Evolutionary conservation across 768 basidiomycete genomes (phyloP).

Genomic region (Thelephora ganbajun): DNA sequence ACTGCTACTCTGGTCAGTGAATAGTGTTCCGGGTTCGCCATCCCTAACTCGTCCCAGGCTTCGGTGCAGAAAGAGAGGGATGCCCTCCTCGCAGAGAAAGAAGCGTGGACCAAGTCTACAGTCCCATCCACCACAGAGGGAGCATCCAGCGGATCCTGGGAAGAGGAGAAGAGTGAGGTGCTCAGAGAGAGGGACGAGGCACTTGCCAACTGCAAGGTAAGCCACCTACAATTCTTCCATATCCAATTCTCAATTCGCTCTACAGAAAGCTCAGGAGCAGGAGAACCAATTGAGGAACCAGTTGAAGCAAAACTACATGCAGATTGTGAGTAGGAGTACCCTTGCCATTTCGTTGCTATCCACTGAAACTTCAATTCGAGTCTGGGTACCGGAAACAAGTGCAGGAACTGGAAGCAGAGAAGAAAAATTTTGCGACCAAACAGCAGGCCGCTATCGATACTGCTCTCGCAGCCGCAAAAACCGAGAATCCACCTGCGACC

Average conservation of each 20-base stretch:
- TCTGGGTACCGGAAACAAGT: slow-evolving; percentile 49
- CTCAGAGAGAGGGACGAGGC: slow-evolving; percentile 48
- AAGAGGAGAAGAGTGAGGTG: slow-evolving; percentile 46
- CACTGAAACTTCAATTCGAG: slow-evolving; percentile 18
- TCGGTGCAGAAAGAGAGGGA: slow-evolving; percentile 46
- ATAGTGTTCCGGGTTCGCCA: neutral
- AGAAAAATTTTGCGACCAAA: slow-evolving; percentile 24
- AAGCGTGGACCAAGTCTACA: slow-evolving; percentile 21
- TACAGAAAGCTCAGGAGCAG: neutral
- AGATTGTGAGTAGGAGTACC: neutral
- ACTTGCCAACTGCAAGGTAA: slow-evolving; percentile 41
- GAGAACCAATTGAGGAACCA: neutral
- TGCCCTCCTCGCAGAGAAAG: slow-evolving; percentile 45
- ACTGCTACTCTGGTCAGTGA: slow-evolving; percentile 20
- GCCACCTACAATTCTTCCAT: neutral
- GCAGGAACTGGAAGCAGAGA: slow-evolving; percentile 33
- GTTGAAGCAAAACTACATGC: neutral
- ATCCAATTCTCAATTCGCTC: neutral
- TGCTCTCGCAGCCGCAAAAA: slow-evolving; percentile 42
- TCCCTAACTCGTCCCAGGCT: slow-evolving; percentile 21
- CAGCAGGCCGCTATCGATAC: slow-evolving; percentile 38
- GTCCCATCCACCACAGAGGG: slow-evolving; percentile 9
- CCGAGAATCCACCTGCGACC: slow-evolving; percentile 22
- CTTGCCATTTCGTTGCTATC: neutral
- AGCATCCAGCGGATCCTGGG: slow-evolving; percentile 29